phyloP scores from a whole-genome alignment of 257 asterid species.

The Solanum lycopersicoides region DNA sequence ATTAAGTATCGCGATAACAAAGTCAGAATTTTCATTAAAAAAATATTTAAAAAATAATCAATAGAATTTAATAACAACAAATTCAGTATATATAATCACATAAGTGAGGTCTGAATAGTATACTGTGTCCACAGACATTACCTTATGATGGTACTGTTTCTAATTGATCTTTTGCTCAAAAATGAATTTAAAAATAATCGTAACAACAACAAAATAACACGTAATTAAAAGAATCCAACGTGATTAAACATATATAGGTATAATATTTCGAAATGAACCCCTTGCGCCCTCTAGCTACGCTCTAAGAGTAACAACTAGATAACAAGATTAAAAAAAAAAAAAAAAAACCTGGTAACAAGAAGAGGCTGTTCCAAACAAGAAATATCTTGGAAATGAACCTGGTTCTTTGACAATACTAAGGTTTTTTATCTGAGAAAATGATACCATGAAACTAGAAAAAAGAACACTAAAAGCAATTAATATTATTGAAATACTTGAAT shows the following conservation, averaged over 20 bases:
- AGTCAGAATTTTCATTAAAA: neutral
- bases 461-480: neutral
- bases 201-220: too few relatives aligned
- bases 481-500: neutral
- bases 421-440: neutral
- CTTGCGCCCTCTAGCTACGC: neutral
- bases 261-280: neutral
- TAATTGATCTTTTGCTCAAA: too few relatives aligned
- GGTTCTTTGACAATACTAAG: neutral
- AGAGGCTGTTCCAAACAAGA: constrained; percentile 54
- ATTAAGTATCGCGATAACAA: neutral
- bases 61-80: too few relatives aligned
- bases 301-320: neutral
- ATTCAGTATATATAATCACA: too few relatives aligned
- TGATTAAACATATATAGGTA: neutral
- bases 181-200: too few relatives aligned
- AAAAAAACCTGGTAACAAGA: constrained; percentile 49
- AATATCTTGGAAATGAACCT: constrained; percentile 21
- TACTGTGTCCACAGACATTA: too few relatives aligned
- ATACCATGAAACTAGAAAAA: neutral
- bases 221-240: too few relatives aligned
- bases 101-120: too few relatives aligned
- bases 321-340: neutral
- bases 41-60: neutral
- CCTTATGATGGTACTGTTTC: too few relatives aligned